Evolutionary conservation across 2,329 filamentous ascomycete genomes (phyloP), one percentile per base, ranked within the genome.

Genomic region (Penicillium sp.): DNA sequence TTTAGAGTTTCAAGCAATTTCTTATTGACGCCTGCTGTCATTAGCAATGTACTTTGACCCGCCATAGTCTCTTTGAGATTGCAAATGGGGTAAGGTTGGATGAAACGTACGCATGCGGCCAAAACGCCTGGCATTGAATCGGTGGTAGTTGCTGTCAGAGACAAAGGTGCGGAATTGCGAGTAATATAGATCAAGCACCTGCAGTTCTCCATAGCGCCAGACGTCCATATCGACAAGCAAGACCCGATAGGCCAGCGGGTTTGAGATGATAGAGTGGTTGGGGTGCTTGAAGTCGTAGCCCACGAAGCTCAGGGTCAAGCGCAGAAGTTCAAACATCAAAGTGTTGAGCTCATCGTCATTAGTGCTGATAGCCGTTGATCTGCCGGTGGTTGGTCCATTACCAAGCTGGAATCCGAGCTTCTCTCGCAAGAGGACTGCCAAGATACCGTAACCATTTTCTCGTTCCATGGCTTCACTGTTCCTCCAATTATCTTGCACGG

Each of bases 381-480:
- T 76, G 78, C 70, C 88, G 80, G 59, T 81, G 1, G 59, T 54
- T 11, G 61, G 55, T 24, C 64, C 64, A 27, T 63, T 66, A 16
- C 66, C 66, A 18, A 67, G 58, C 2, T 70, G 63, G 59, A 74
- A 71, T 22, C 75, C 78, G 50, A 96, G 81, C 73, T 96, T 97
- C 55, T 91, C 90, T 55, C 92, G 88, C 24, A 99, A 78, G 18
- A 98, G 82, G 75, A 92, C 87, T 41, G 90, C 90, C 52, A 99
- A 79, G 37, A 98, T 90, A 27, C 91, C 89, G 72, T 97, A 99
- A 0, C 94, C 96, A 66, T 96, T 95, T 60, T 96, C 92, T 68
- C 91, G 88, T 75, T 99, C 95, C 90, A 99, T 97, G 27, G 95
- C 93, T 73, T 99, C 96, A 66, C 95, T 98, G 66, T 98, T 98